These are phyloP conservation scores for Trichoderma hamatum DNA, from an alignment of 2,329 filamentous ascomycete genomes.

Conservation along the genomic window DNA sequence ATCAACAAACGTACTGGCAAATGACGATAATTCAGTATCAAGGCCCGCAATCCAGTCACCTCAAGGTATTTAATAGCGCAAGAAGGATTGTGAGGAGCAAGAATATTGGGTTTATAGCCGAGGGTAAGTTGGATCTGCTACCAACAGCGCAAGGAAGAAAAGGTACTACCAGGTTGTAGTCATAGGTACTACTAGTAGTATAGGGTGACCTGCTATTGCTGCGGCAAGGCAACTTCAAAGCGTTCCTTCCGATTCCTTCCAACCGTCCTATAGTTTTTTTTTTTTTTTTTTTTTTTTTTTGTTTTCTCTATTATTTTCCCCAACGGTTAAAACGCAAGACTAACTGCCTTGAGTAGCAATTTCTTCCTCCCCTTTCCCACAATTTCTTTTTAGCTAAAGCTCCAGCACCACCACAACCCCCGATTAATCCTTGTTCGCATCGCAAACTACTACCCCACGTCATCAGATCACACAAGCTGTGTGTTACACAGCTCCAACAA, in stretches of 20 bases:
- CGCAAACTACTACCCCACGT: background rate
- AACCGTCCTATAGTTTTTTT: background rate
- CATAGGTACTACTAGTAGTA: too few species aligned
- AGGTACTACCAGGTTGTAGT: too few species aligned
- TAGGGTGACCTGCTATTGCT: background rate
- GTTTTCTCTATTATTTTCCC: background rate
- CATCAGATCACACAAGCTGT: background rate
- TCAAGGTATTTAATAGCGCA: background rate
- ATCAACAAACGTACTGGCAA: background rate
- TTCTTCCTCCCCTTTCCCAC: background rate
- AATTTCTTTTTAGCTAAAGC: background rate
- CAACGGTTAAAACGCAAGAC: background rate
- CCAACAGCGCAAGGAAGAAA: background rate
- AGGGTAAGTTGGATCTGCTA: background rate
- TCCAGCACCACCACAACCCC: background rate
- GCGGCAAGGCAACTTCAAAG: background rate
- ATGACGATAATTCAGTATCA: background rate
- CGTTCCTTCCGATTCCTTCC: background rate
- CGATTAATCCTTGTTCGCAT: background rate
- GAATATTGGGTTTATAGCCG: background rate
- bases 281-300: background rate
- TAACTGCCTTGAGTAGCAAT: conserved; percentile 12
- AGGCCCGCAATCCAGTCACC: background rate
- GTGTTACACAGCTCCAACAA: background rate
- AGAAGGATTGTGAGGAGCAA: background rate